Evolutionary conservation across 768 basidiomycete species (phyloP).

Genomic region (Suillus clintonianus): DNA sequence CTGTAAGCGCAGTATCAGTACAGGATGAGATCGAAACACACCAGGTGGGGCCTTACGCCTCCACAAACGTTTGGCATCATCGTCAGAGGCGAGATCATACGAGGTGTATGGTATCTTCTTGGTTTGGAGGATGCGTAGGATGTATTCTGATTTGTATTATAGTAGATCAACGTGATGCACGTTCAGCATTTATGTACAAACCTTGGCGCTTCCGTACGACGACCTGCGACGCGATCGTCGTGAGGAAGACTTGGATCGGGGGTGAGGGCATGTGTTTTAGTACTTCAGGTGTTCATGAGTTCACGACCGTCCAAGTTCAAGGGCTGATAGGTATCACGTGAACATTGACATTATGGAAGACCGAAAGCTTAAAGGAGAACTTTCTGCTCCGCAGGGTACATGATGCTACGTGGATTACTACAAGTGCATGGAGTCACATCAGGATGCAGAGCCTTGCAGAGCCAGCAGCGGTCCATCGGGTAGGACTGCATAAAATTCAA

Average conservation of each 20-base stretch:
- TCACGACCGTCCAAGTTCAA: neutral
- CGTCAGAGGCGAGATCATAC: constrained; percentile 85
- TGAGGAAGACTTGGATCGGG: constrained; percentile 77
- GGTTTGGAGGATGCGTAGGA: constrained; percentile 79
- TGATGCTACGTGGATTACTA: neutral
- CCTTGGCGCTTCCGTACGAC: constrained; percentile 81
- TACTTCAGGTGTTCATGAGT: neutral
- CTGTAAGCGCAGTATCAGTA: neutral
- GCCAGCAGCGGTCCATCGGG: neutral
- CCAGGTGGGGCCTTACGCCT: constrained; percentile 76
- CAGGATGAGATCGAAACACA: constrained; percentile 24
- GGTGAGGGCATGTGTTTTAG: constrained; percentile 60
- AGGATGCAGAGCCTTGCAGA: neutral
- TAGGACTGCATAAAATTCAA: neutral
- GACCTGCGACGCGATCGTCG: constrained; percentile 85
- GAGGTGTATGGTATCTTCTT: constrained; percentile 83
- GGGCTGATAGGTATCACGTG: neutral
- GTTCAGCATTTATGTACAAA: constrained; percentile 23
- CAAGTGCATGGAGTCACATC: neutral
- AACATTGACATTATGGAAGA: neutral
- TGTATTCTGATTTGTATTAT: constrained; percentile 56
- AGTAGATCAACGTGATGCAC: constrained; percentile 1
- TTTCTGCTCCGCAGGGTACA: neutral
- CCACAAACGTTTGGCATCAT: constrained; percentile 79
- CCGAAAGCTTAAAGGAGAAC: neutral